Conservation (phyloP, 2,329 filamentous ascomycete species). For the Cercospora janseana region DNA sequence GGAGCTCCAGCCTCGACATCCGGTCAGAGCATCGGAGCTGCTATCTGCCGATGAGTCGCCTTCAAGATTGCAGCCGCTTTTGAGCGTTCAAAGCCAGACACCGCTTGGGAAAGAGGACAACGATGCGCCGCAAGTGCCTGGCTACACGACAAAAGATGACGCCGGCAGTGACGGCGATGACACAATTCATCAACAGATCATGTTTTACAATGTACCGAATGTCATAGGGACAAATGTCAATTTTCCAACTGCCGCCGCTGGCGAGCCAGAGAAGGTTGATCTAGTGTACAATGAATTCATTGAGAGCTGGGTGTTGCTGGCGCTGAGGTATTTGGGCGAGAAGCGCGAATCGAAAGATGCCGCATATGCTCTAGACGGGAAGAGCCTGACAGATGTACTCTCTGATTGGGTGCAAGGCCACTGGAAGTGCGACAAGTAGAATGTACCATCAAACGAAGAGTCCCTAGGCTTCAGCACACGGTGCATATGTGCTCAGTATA, state of each 20-base stretch:
- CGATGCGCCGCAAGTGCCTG: constrained; percentile 52
- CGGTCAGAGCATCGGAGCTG: constrained; percentile 21
- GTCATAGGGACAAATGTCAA: constrained; percentile 69
- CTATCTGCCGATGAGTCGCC: constrained; percentile 13
- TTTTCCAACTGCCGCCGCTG: constrained; percentile 52
- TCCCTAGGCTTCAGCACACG: background rate
- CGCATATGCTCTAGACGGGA: constrained; percentile 52
- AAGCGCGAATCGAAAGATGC: constrained; percentile 53
- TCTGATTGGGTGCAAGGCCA: constrained; percentile 56
- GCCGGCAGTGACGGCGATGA: constrained; percentile 83
- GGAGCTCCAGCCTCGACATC: constrained; percentile 20
- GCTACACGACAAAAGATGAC: constrained; percentile 89
- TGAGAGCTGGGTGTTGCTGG: constrained; percentile 73
- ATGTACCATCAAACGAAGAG: background rate
- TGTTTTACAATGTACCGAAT: constrained; percentile 77
- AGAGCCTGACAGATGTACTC: constrained; percentile 58
- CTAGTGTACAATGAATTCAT: constrained; percentile 91
- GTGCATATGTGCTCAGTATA: background rate
- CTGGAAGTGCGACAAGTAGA: constrained; percentile 45
- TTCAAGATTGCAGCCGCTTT: constrained; percentile 3
- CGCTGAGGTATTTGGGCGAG: constrained; percentile 62
- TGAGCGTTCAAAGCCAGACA: constrained; percentile 8
- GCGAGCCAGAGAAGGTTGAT: constrained; percentile 74
- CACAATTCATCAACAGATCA: constrained; percentile 72
- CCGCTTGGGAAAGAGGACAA: constrained; percentile 17